Conservation (phyloP, 2,329 filamentous ascomycete species). For the Falciphora oryzae region DNA sequence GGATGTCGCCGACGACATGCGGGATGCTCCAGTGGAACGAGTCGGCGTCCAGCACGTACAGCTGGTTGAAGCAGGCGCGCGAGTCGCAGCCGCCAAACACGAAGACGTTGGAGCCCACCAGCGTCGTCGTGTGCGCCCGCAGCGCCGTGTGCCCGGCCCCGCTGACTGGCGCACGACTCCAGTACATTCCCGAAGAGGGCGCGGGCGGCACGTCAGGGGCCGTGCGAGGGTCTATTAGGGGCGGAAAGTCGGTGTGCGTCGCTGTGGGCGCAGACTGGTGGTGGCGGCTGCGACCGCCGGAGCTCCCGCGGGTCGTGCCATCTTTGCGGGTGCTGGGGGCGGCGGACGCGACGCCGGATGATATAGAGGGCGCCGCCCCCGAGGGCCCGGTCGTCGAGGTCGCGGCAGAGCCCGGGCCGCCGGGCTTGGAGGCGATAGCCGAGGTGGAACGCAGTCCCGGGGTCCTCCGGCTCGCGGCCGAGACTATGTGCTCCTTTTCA, state of each 20-base stretch:
- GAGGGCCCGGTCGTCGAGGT: neutral
- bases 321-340: constrained; percentile 3
- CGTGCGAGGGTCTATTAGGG: constrained; percentile 49
- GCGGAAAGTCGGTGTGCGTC: constrained; percentile 47
- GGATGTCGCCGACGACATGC: constrained; percentile 58
- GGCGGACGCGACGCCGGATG: neutral
- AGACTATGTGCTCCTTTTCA: neutral
- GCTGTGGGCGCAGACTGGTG: constrained; percentile 22
- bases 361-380: neutral
- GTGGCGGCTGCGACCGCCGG: constrained; percentile 18
- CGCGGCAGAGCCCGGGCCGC: neutral
- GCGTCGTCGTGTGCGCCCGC: constrained; percentile 61
- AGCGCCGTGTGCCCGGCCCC: constrained; percentile 55
- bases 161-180: constrained; percentile 60
- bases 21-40: constrained; percentile 64
- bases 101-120: constrained; percentile 61
- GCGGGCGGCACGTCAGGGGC: constrained; percentile 56
- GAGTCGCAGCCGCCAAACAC: constrained; percentile 66
- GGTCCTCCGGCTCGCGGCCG: constrained; percentile 28
- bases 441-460: constrained; percentile 47
- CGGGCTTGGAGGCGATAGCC: constrained; percentile 36
- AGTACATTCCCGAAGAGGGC: constrained; percentile 67
- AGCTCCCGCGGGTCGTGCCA: constrained; percentile 16
- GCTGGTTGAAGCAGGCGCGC: constrained; percentile 60
- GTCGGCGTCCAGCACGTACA: constrained; percentile 65